Evolutionary conservation across 495 filamentous ascomycete species (phyloP).

Genomic region (Talaromyces borbonicus): DNA sequence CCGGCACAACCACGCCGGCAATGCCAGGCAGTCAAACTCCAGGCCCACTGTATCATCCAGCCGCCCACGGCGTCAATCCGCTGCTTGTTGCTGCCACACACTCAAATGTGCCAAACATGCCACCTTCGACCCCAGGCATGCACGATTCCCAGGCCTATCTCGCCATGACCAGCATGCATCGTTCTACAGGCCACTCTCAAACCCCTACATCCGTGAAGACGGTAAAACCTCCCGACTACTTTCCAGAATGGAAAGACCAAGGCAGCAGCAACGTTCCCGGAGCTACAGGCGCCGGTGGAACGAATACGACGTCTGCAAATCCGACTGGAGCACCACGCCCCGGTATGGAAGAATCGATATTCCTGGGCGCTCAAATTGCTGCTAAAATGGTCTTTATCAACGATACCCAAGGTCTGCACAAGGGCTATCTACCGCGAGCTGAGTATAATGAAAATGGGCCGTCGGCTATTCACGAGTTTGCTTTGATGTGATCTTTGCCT

Average conservation of each 20-base stretch:
- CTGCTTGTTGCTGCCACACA: slow-evolving; percentile 87
- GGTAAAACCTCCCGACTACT: slow-evolving; percentile 72
- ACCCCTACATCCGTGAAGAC: slow-evolving; percentile 80
- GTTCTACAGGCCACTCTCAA: slow-evolving; percentile 74
- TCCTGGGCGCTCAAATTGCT: slow-evolving; percentile 71
- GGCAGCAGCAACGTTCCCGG: slow-evolving; percentile 38
- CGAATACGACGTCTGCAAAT: slow-evolving; percentile 11
- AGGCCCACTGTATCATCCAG: slow-evolving; percentile 31
- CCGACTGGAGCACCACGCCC: slow-evolving; percentile 12
- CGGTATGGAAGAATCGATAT: slow-evolving; percentile 59
- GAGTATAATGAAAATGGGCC: slow-evolving; percentile 77
- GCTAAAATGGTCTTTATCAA: slow-evolving; percentile 65
- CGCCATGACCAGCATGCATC: slow-evolving; percentile 18
- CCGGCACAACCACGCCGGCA: slow-evolving; percentile 83
- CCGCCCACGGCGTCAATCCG: slow-evolving; percentile 67
- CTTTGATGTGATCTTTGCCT: slow-evolving; percentile 1
- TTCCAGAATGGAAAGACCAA: slow-evolving; percentile 86
- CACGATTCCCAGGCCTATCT: background rate
- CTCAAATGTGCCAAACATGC: slow-evolving; percentile 45
- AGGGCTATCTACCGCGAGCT: slow-evolving; percentile 61
- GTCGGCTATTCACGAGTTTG: slow-evolving; percentile 52
- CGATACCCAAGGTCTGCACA: slow-evolving; percentile 53
- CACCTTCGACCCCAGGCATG: slow-evolving; percentile 26
- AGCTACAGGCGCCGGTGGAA: slow-evolving; percentile 16
- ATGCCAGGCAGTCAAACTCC: slow-evolving; percentile 39